A percentile compares a stretch with the other conserved stretches of the same genome.
phyloP scores from a whole-genome alignment of 352 stramenopile species.

The Phytophthora multivora region DNA sequence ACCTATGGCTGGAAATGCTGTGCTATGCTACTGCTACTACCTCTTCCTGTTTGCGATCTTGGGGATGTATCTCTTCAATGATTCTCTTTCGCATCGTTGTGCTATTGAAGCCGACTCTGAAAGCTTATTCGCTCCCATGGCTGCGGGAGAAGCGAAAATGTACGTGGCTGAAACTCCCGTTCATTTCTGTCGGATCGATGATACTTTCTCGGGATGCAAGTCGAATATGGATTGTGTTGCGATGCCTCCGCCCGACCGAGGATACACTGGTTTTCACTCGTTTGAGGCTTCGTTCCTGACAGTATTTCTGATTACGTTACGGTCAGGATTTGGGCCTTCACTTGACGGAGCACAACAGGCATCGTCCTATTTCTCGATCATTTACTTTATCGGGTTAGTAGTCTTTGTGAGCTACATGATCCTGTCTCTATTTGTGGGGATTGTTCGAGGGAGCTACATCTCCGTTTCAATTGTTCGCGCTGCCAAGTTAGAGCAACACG shows the following conservation, averaged over 20 bases:
- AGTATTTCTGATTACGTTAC: slow-evolving; percentile 78
- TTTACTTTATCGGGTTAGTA: slow-evolving; percentile 83
- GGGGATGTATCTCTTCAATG: slow-evolving; percentile 88
- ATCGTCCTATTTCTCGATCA: slow-evolving; percentile 73
- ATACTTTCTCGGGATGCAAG: slow-evolving; percentile 27
- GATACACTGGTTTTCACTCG: slow-evolving; percentile 83
- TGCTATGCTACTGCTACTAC: slow-evolving; percentile 87
- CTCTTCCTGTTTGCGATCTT: slow-evolving; percentile 86
- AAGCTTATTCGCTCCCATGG: slow-evolving; percentile 25
- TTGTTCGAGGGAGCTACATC: slow-evolving; percentile 84
- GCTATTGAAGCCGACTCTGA: slow-evolving; percentile 40
- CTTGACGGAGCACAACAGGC: slow-evolving; percentile 76
- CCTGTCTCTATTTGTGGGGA: slow-evolving; percentile 78
- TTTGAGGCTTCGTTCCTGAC: slow-evolving; percentile 86
- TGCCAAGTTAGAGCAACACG: slow-evolving; percentile 33
- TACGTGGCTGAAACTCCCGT: slow-evolving; percentile 59
- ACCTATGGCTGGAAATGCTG: slow-evolving; percentile 72
- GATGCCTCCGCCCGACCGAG: slow-evolving; percentile 68
- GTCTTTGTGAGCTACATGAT: slow-evolving; percentile 90
- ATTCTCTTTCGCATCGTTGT: slow-evolving; percentile 79
- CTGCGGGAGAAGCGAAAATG: slow-evolving; percentile 22
- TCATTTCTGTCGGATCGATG: slow-evolving; percentile 54
- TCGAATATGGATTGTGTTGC: slow-evolving; percentile 55
- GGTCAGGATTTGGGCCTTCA: slow-evolving; percentile 75
- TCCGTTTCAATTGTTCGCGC: slow-evolving; percentile 58